phyloP scores from a whole-genome alignment of 805 yeast species.

The Komagataella ulmi region DNA sequence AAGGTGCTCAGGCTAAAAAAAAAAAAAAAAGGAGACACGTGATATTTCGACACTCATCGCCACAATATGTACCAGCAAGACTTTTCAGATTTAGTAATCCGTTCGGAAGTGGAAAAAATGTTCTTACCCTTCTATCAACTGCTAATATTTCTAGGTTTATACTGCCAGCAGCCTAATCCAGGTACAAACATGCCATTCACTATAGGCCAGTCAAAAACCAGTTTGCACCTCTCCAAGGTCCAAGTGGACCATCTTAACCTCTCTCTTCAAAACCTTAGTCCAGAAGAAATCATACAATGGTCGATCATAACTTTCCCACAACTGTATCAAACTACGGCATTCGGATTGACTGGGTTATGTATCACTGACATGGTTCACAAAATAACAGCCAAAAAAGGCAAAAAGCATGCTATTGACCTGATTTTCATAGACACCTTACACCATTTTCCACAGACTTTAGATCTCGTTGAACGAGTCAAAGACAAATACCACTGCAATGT shows the following conservation, averaged over 20 bases:
- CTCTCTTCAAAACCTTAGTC: conserved; percentile 38
- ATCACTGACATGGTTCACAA: conserved; percentile 72
- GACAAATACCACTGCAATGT: conserved; percentile 43
- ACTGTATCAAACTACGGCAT: conserved; percentile 85
- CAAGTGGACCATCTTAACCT: conserved; percentile 58
- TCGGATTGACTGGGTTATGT: conserved; percentile 85
- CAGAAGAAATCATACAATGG: conserved; percentile 75
- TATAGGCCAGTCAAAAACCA: background rate
- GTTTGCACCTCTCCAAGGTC: conserved; percentile 24
- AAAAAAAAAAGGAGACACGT: background rate
- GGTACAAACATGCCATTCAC: conserved; percentile 1
- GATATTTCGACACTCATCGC: background rate
- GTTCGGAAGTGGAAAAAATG: background rate
- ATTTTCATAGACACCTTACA: conserved; percentile 84
- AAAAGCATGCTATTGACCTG: conserved; percentile 42
- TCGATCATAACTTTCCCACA: conserved; percentile 71
- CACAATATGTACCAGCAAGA: background rate
- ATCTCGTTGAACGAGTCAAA: conserved; percentile 48
- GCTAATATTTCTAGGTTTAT: background rate
- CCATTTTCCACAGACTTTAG: conserved; percentile 90
- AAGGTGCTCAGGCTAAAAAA: too few species aligned
- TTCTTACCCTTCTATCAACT: background rate
- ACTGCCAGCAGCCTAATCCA: background rate
- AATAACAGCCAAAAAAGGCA: conserved; percentile 15
- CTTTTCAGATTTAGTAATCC: background rate